phyloP scores from a whole-genome alignment of 2,329 filamentous ascomycete species.

The Calonectria pseudoreteaudii region DNA sequence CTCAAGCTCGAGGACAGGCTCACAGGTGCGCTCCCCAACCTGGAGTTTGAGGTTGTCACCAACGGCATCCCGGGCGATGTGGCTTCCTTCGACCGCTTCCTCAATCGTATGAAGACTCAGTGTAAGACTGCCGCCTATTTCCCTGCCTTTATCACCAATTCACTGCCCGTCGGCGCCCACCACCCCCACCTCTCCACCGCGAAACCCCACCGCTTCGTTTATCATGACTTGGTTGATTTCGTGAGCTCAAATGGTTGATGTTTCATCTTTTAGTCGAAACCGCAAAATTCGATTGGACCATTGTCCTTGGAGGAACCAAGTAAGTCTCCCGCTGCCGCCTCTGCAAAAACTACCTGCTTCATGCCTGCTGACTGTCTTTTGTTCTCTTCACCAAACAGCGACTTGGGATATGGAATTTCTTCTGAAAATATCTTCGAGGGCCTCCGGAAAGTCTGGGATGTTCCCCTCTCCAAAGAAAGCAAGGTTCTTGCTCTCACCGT shows the following conservation, averaged over 20 bases:
- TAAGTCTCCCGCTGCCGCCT: constrained; percentile 42
- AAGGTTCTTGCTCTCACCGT: constrained; percentile 74
- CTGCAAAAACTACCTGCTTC: background rate
- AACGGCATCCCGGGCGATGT: constrained; percentile 65
- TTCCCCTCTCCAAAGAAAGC: constrained; percentile 60
- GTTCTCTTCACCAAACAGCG: constrained; percentile 51
- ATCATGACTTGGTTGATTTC: background rate
- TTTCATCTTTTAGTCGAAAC: constrained; percentile 31
- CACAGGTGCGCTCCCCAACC: constrained; percentile 56
- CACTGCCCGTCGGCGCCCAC: background rate
- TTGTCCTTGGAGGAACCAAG: constrained; percentile 75
- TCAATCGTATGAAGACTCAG: constrained; percentile 46
- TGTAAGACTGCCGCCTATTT: constrained; percentile 43
- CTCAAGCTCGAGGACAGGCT: constrained; percentile 60
- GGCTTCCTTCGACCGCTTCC: constrained; percentile 51
- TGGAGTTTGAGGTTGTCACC: constrained; percentile 58
- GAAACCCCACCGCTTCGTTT: constrained; percentile 1
- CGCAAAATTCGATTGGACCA: constrained; percentile 66
- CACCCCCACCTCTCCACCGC: constrained; percentile 7
- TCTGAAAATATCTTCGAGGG: constrained; percentile 59
- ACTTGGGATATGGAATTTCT: constrained; percentile 58
- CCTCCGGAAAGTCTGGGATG: constrained; percentile 63
- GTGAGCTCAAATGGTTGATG: background rate
- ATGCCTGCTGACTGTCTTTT: background rate
- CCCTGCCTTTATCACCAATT: background rate